Percentiles rank a stretch among this genome's conserved stretches.
Conservation (phyloP, 176 grass and related monocot species). For the Paspalum vaginatum region DNA sequence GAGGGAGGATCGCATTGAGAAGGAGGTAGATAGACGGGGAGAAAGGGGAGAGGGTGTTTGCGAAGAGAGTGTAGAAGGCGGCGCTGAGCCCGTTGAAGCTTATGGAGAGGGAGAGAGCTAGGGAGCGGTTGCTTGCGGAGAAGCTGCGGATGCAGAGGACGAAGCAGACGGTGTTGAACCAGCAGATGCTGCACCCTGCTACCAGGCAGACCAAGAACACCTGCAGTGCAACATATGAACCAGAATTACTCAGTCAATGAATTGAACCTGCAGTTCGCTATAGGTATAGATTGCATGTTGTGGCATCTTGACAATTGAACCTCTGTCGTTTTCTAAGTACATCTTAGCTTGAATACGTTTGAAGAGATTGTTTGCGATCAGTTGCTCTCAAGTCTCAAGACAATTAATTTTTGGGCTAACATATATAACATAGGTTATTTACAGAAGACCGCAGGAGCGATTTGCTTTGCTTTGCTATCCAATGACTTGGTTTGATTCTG, state of each 20-base stretch:
- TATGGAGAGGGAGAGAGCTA: conserved; percentile 85
- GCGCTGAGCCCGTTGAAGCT: conserved; percentile 93
- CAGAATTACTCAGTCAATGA: not conserved
- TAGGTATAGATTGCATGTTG: not conserved
- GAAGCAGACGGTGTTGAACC: conserved; percentile 99
- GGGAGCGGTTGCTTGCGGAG: conserved; percentile 60
- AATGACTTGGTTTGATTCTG: no score
- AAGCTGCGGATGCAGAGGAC: conserved; percentile 84
- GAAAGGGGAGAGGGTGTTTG: conserved; percentile 46
- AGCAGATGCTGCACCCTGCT: conserved; percentile 90
- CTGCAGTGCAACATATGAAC: conserved; percentile 39
- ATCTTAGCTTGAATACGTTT: not conserved
- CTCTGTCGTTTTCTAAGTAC: not conserved
- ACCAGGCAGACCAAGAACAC: conserved; percentile 80
- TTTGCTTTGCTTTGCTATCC: not conserved
- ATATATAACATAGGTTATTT: not conserved
- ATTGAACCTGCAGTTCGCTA: not conserved
- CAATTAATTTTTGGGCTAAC: not conserved
- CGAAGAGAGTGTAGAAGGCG: conserved; percentile 73
- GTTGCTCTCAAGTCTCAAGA: not conserved
- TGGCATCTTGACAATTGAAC: not conserved
- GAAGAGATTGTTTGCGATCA: not conserved
- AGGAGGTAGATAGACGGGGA: conserved; percentile 75
- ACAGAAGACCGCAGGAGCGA: not conserved
- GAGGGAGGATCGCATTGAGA: conserved; percentile 74